Base-by-base conservation (phyloP, 345 rosid species). In the Aethionema arabicum region DNA sequence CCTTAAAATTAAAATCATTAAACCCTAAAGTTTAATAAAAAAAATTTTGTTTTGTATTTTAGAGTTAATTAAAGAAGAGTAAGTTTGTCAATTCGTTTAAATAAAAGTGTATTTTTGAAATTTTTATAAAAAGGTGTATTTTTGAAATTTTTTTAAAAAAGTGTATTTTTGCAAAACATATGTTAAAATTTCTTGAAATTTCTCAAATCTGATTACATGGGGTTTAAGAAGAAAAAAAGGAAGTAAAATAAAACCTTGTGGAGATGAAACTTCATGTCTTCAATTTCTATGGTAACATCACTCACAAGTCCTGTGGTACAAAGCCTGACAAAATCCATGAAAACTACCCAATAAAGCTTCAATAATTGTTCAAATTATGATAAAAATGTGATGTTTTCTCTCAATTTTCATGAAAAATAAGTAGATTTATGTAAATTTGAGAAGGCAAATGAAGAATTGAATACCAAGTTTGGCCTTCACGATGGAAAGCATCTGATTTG, bases 291-390 rank as follows among this genome's bases (percentile, higher is more conserved):
- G 30, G 80, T 76, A 61, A 83, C 82, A 76, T 87, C 95, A 42
- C 95, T 87, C 48, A 78, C 83, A 52, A 87, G 83, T 65, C 95
- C 91, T 11, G 83, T 74, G 31, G 84, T 77, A 69, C 87, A 87
- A 53, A 70, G 73, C 12, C 49, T 5, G 32, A 21, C 29, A 32
- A 27, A 32, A 52, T 15, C 7, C 9, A 35, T 8, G 11, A n/a
- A 15, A 15, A 61, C 38, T 58, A 21, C 13, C 16, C 35, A 16
- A 2, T 40, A 52, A 14, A 51, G 30, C 21, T 32, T 15, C 16
- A 3, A 32, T 33, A 4, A 45, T 40, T 9, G 52, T 13, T 8
- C 30, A 36, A 30, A 16, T 44, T 7, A 49, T 0, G 15, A 58
- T 56, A 38, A 38, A 27, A 56, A 32, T 32, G 4, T 8, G 21